These are phyloP conservation scores for Ilex asprella DNA, from an alignment of 257 asterid species.

Conservation along the genomic window DNA sequence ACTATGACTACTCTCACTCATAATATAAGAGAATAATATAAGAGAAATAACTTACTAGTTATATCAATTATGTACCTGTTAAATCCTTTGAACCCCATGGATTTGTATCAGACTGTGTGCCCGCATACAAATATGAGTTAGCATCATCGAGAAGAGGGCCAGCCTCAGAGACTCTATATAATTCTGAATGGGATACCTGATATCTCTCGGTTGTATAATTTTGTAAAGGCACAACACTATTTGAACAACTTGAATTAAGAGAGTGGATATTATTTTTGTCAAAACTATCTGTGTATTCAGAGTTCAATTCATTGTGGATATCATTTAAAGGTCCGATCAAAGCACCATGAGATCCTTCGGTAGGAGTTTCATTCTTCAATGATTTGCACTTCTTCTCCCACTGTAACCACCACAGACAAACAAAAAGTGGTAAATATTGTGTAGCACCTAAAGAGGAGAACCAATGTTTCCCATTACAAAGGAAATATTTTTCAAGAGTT, in stretches of 20 bases:
- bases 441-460: no score
- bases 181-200: conserved; percentile 39
- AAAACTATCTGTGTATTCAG: conserved; percentile 54
- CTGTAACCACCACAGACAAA: conserved; percentile 36
- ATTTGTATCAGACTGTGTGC: conserved; percentile 17
- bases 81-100: conserved; percentile 20
- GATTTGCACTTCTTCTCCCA: conserved; percentile 80
- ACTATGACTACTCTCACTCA: conserved; percentile 5
- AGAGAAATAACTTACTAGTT: neutral
- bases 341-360: conserved; percentile 33
- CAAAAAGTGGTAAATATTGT: neutral
- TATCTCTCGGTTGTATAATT: conserved; percentile 68
- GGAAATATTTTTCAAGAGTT: no score
- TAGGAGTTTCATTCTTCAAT: conserved; percentile 44
- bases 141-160: conserved; percentile 23
- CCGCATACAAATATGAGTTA: conserved; percentile 16
- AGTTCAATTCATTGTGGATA: conserved; percentile 82
- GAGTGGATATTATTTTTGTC: conserved; percentile 34
- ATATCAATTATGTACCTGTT: conserved; percentile 31
- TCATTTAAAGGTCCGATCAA: conserved; percentile 43
- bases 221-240: conserved; percentile 74
- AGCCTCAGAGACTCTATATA: conserved; percentile 32
- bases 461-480: no score
- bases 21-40: neutral
- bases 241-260: conserved; percentile 33